Percentiles rank a stretch among this genome's conserved stretches.
phyloP scores from a whole-genome alignment of 805 yeast genomes.

The Danielia oregonensis region DNA sequence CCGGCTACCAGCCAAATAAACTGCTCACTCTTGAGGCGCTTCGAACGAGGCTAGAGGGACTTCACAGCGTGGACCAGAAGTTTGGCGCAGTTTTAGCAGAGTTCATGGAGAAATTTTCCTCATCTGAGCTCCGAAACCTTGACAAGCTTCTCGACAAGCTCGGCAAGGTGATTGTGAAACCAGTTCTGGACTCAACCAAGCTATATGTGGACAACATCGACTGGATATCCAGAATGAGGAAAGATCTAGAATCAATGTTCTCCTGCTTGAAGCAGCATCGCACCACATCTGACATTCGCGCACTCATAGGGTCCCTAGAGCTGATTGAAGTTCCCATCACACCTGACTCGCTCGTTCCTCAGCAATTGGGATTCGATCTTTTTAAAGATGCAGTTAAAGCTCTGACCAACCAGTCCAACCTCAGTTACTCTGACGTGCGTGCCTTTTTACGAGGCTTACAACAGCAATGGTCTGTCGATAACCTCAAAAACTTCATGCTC shows the following conservation, averaged over 20 bases:
- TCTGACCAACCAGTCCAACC: constrained; percentile 10
- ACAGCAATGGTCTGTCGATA: too few relatives aligned
- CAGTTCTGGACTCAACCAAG: constrained; percentile 2
- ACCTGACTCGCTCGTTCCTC: constrained; percentile 11
- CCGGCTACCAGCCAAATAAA: constrained; percentile 13
- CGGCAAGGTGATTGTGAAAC: constrained; percentile 1
- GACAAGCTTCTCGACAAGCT: constrained; percentile 4
- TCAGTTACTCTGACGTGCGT: constrained; percentile 12
- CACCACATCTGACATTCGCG: constrained; percentile 8
- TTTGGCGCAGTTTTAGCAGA: background rate
- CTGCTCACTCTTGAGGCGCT: constrained; percentile 8
- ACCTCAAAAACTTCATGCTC: constrained; percentile 8
- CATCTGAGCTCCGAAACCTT: constrained; percentile 4
- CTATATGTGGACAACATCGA: constrained; percentile 7
- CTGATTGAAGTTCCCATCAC: constrained; percentile 6
- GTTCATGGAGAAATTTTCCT: constrained; percentile 1
- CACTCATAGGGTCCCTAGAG: constrained; percentile 4
- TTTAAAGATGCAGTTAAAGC: constrained; percentile 8
- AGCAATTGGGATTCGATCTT: constrained; percentile 4
- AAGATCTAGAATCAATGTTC: constrained; percentile 1
- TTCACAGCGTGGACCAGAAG: constrained; percentile 4
- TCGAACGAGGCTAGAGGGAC: constrained; percentile 3
- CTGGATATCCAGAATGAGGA: constrained; percentile 4
- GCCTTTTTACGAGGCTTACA: constrained; percentile 4
- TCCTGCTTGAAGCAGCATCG: constrained; percentile 3